Percentiles rank a stretch among this genome's conserved stretches.
Evolutionary conservation across 176 grass and related monocot species (phyloP).

Genomic region (Coix lacrymajobi): DNA sequence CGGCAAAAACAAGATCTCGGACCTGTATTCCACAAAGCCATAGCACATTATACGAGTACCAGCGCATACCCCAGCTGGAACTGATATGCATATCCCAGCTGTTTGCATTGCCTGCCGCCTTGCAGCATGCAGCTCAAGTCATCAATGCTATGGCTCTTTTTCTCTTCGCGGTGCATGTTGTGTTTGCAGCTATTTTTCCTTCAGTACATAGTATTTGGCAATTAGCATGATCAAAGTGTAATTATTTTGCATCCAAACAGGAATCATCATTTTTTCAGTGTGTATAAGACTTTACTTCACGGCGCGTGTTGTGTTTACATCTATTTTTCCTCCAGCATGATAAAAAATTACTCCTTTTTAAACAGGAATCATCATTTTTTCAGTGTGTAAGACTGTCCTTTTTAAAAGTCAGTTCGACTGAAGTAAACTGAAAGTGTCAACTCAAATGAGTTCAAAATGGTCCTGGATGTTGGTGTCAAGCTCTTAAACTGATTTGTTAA

Average conservation of each 20-base stretch:
- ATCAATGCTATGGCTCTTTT: neutral
- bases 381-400: neutral
- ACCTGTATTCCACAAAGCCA: neutral
- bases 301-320: no score
- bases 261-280: neutral
- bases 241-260: neutral
- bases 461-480: neutral
- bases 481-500: constrained; percentile 9
- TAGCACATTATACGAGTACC: neutral
- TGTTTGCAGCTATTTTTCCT: neutral
- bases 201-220: no score
- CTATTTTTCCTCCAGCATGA: neutral
- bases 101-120: neutral
- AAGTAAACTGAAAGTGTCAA: neutral
- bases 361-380: neutral
- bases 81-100: neutral
- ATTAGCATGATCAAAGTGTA: neutral
- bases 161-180: neutral
- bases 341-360: no score
- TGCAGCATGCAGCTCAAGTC: neutral
- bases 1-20: neutral
- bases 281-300: no score
- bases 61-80: neutral
- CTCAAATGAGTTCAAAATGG: neutral
- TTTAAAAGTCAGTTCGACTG: neutral